Evolutionary conservation across 495 filamentous ascomycete species (phyloP), one percentile per base, ranked within the genome.

Genomic region (Penicillium samsonianum): DNA sequence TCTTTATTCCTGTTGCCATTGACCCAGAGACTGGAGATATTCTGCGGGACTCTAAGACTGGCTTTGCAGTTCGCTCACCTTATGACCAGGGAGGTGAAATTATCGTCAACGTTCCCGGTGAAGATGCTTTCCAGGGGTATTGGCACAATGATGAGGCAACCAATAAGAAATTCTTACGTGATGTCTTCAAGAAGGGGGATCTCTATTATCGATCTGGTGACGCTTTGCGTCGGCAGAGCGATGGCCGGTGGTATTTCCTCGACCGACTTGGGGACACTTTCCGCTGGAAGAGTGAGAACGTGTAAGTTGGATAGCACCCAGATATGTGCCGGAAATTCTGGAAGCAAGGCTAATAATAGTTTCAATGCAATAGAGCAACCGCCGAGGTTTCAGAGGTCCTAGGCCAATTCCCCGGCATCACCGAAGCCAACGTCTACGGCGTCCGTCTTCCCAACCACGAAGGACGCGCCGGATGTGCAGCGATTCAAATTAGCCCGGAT

Each of bases 261-360:
- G 90, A 94, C 67, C 80, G 83, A 33, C 73, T 92, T 0, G 90
- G 90, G 1, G 90, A 93, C 67, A 93, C 89, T 0, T 93, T 87
- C 73, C 79, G 89, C 4, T 93, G 89, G 89, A 93, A 92, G 69
- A 83, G 83, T 54, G 90, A 92, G 72, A 93, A 93, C 64, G 89
- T 93, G 50, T 86, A 68, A 61, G 71, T 65, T 4, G 1, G 19
- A 19, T 7, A 38, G 20, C 19, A n/a, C 25, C 2, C 37, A 9
- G 12, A 12, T 31, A 16, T 5, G 8, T 2, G 4, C 12, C 28
- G 26, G 5, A 38, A 30, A 22, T 17, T 23, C 10, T 11, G 4
- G 11, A 23, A 43, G 2, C 19, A 33, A 5, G 12, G 17, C 33
- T 26, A 47, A 41, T 30, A 44, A 38, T 26, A 1, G 5, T 11